Conservation (phyloP, 2,329 filamentous ascomycete genomes). For the Cladosporium sp. region DNA sequence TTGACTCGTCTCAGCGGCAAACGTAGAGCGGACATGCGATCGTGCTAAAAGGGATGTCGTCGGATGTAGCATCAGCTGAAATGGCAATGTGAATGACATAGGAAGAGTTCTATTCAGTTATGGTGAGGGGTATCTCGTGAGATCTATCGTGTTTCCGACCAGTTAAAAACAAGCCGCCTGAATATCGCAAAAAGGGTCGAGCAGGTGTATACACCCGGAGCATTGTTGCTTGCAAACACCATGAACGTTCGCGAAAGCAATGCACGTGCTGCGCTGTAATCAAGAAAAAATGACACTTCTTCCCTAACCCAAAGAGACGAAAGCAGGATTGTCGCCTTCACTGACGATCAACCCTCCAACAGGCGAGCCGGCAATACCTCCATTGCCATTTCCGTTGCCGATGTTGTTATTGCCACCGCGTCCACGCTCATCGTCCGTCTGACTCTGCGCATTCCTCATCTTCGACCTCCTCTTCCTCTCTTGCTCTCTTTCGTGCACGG, state of each 20-base stretch:
- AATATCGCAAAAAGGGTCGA: too few relatives aligned
- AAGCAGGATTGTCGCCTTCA: conserved; percentile 30
- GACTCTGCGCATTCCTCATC: conserved; percentile 23
- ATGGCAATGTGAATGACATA: neutral
- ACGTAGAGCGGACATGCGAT: too few relatives aligned
- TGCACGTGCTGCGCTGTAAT: neutral
- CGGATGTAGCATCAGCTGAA: too few relatives aligned
- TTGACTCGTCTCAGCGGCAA: too few relatives aligned
- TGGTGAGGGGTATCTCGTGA: neutral
- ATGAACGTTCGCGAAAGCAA: neutral
- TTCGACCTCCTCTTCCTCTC: conserved; percentile 35
- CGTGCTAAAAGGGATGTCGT: too few relatives aligned
- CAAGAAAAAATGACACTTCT: neutral
- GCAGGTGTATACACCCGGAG: too few relatives aligned
- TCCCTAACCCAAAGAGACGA: conserved; percentile 28
- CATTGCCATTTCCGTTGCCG: neutral
- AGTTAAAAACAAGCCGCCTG: neutral
- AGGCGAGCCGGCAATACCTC: conserved; percentile 8
- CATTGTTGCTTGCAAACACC: neutral
- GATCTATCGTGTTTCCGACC: neutral
- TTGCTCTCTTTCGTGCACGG: conserved; percentile 36
- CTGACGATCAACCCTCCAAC: conserved; percentile 25
- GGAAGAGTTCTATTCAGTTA: neutral
- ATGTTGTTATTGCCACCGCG: conserved; percentile 12
- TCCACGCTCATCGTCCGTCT: conserved; percentile 21